Conservation (phyloP, 2,329 filamentous ascomycete genomes). For the Parasarocladium wereldwijsianum region DNA sequence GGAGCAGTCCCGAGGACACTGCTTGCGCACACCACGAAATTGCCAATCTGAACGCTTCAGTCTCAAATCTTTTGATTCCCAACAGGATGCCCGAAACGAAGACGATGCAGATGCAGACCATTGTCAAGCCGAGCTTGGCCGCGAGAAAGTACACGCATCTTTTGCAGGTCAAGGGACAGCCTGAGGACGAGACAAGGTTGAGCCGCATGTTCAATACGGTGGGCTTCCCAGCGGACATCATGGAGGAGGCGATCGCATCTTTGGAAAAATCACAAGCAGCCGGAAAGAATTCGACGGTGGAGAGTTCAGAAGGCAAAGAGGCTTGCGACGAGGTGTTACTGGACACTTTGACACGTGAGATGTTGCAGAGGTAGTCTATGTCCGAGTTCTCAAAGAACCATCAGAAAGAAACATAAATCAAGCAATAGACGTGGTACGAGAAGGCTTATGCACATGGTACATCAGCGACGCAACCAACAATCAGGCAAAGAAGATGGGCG, state of each 20-base stretch:
- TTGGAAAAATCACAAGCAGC: slow-evolving; percentile 17
- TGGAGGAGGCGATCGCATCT: slow-evolving; percentile 35
- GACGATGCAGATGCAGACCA: slow-evolving; percentile 42
- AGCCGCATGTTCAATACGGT: slow-evolving; percentile 27
- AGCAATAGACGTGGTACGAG: no score
- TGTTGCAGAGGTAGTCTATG: slow-evolving; percentile 6
- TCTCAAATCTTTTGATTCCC: slow-evolving; percentile 57
- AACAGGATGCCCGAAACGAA: slow-evolving; percentile 16
- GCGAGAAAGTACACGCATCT: slow-evolving; percentile 51
- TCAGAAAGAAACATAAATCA: no score
- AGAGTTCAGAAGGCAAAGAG: no score
- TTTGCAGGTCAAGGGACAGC: slow-evolving; percentile 40
- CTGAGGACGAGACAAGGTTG: slow-evolving; percentile 26
- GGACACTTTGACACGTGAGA: no score
- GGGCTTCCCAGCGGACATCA: slow-evolving; percentile 29
- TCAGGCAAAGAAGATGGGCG: no score
- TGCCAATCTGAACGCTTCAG: slow-evolving; percentile 60
- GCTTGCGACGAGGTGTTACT: no score
- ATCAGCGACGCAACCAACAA: no score
- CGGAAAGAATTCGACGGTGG: slow-evolving; percentile 3
- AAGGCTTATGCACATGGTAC: no score
- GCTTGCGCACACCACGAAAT: slow-evolving; percentile 55
- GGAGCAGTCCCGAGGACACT: no score
- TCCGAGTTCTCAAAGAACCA: neutral
- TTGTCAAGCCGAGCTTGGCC: slow-evolving; percentile 70